Evolutionary conservation across 202 grass and related monocot genomes (phyloP).

Genomic region (Miscanthus sacchariflorus): DNA sequence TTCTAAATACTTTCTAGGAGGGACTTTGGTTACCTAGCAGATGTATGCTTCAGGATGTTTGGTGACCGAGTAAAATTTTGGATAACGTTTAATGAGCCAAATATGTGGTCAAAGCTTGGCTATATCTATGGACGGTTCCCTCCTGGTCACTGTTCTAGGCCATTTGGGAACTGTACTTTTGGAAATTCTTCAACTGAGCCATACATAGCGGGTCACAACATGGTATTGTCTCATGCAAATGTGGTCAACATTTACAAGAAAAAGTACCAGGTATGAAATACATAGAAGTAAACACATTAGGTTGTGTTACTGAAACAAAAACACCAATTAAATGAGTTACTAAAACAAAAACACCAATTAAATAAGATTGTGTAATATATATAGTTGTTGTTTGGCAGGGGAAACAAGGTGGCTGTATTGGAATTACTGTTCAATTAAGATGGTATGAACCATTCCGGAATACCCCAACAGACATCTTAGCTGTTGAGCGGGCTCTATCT

Average conservation of each 20-base stretch:
- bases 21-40: constrained; percentile 64
- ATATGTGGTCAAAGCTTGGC: constrained; percentile 41
- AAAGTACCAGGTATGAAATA: constrained; percentile 58
- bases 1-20: constrained; percentile 41
- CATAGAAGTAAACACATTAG: not conserved
- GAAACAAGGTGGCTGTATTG: constrained; percentile 67
- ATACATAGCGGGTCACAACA: constrained; percentile 58
- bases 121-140: constrained; percentile 54
- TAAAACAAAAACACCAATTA: not conserved
- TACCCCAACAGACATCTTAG: constrained; percentile 48
- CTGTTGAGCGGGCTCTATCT: constrained; percentile 47
- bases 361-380: not conserved
- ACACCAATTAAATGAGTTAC: not conserved
- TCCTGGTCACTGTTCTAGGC: constrained; percentile 54
- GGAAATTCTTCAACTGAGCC: constrained; percentile 62
- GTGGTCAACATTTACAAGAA: constrained; percentile 58
- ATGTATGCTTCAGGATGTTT: constrained; percentile 67
- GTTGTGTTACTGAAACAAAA: not conserved
- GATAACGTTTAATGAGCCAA: constrained; percentile 68
- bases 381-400: constrained; percentile 34
- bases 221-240: constrained; percentile 64
- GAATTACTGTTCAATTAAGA: constrained; percentile 49
- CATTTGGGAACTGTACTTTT: constrained; percentile 55
- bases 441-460: constrained; percentile 72
- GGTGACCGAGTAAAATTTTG: constrained; percentile 74